phyloP scores from a whole-genome alignment of 2,329 filamentous ascomycete species.

The Trichoderma sp. region DNA sequence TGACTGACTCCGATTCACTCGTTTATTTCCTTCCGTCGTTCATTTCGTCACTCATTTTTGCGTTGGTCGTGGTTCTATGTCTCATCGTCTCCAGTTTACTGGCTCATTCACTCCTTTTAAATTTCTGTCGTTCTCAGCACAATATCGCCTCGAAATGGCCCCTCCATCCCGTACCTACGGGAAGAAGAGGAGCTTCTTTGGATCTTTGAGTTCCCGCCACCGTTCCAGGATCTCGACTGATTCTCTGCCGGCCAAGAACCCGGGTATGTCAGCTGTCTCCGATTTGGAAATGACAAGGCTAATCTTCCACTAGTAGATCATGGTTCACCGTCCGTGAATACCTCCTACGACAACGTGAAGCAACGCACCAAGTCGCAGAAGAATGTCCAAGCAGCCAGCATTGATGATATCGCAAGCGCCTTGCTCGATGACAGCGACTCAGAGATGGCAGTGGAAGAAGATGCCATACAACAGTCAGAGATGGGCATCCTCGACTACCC shows the following conservation, averaged over 20 bases:
- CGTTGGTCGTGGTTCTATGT: conserved; percentile 20
- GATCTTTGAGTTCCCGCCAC: conserved; percentile 36
- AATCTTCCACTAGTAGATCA: conserved; percentile 6
- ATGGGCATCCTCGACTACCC: not conserved
- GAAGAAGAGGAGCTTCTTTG: conserved; percentile 39
- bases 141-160: conserved; percentile 34
- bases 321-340: conserved; percentile 12
- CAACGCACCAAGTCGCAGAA: conserved; percentile 25
- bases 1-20: conserved; percentile 20
- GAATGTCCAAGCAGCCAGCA: conserved; percentile 23
- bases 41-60: conserved; percentile 16
- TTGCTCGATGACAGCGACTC: conserved; percentile 36
- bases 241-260: conserved; percentile 28
- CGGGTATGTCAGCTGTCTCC: conserved; percentile 29
- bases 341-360: conserved; percentile 28
- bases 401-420: conserved; percentile 39
- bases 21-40: conserved; percentile 25
- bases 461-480: conserved; percentile 4
- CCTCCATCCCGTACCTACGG: conserved; percentile 36
- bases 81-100: not conserved
- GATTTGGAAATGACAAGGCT: not conserved
- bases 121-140: conserved; percentile 14
- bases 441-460: conserved; percentile 22
- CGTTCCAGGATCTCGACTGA: conserved; percentile 33
- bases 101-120: conserved; percentile 20